Conservation (phyloP, 116 monocot species). For the Papilionanthe hybrid region DNA sequence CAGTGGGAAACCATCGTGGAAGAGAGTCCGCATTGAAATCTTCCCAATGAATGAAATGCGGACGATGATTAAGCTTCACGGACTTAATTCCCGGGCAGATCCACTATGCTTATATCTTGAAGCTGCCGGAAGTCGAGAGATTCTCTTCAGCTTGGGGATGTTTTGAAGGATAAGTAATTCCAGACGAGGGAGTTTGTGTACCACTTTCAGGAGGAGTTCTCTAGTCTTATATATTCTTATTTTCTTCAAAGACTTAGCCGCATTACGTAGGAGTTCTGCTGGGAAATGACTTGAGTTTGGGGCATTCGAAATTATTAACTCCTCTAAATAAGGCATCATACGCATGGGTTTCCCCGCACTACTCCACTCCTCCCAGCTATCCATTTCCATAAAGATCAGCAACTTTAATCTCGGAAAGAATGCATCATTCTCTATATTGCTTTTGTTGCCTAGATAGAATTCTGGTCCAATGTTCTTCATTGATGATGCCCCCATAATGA, state of each 20-base stretch:
- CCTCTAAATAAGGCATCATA: not conserved
- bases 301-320: not conserved
- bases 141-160: no score
- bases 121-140: no score
- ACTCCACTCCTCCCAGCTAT: not conserved
- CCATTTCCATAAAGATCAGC: not conserved
- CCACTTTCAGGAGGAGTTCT: not conserved
- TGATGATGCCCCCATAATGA: not conserved
- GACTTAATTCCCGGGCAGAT: no score
- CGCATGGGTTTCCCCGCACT: not conserved
- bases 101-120: no score
- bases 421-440: not conserved
- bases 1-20: not conserved
- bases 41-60: no score
- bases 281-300: not conserved
- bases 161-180: no score
- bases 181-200: not conserved
- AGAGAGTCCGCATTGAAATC: not conserved
- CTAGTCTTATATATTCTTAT: not conserved
- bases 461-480: not conserved
- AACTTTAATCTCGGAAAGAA: not conserved
- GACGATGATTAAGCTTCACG: no score
- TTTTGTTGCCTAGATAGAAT: not conserved
- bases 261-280: not conserved
- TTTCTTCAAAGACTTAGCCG: not conserved